phyloP scores from a whole-genome alignment of 2,329 filamentous ascomycete genomes.

The Alternaria consortialis region DNA sequence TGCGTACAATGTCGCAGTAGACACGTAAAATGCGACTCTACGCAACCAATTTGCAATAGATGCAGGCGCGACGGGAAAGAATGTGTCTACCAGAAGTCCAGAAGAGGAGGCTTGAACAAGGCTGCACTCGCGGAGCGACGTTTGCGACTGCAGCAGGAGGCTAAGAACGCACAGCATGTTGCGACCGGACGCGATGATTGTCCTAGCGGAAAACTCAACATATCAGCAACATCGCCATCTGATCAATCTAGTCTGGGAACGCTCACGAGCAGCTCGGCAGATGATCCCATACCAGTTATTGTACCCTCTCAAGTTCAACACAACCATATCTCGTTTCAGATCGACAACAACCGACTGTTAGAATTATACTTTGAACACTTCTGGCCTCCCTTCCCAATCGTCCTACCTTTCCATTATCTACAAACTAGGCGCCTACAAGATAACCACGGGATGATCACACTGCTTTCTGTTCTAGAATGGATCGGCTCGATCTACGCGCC shows the following conservation, averaged over 20 bases:
- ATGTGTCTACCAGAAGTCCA: constrained; percentile 44
- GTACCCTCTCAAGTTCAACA: constrained; percentile 11
- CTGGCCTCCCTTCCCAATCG: constrained; percentile 62
- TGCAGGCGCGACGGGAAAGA: constrained; percentile 47
- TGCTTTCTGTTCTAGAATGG: constrained; percentile 42
- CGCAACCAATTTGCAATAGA: constrained; percentile 41
- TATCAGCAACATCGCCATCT: constrained; percentile 1
- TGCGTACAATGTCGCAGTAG: constrained; percentile 46
- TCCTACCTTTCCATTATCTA: constrained; percentile 58
- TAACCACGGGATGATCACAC: constrained; percentile 33
- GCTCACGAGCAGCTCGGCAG: not conserved
- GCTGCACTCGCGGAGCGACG: constrained; percentile 42
- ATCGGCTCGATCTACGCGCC: constrained; percentile 46
- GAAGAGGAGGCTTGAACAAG: constrained; percentile 47
- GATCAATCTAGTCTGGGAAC: not conserved
- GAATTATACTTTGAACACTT: constrained; percentile 57
- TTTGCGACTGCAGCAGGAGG: constrained; percentile 39
- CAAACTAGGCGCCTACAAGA: constrained; percentile 30
- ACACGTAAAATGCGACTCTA: constrained; percentile 48
- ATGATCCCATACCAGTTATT: constrained; percentile 6
- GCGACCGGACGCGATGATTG: not conserved
- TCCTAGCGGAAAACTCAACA: not conserved
- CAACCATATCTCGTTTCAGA: constrained; percentile 31
- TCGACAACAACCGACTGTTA: constrained; percentile 39
- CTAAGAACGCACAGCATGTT: constrained; percentile 23